phyloP scores from a whole-genome alignment of 495 filamentous ascomycete species.

The Neurospora sp. region DNA sequence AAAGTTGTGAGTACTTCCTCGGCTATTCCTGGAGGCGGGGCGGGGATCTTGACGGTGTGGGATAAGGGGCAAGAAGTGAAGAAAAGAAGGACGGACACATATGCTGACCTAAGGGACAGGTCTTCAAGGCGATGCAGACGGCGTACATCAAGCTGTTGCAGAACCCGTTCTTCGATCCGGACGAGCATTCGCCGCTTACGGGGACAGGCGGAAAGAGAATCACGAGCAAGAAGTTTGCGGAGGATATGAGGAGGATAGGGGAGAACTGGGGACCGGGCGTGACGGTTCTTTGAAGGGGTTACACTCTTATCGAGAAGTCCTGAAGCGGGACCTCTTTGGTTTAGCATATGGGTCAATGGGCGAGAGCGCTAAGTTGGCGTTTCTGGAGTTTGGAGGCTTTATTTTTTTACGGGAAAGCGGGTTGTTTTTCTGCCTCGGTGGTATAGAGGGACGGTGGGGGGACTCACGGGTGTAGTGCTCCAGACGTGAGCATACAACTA shows the following conservation, averaged over 20 bases:
- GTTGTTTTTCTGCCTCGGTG: not conserved
- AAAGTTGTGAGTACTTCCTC: conserved; percentile 40
- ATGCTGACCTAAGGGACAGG: conserved; percentile 34
- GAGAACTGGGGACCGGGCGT: conserved; percentile 56
- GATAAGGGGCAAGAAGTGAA: not conserved
- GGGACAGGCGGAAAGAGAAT: conserved; percentile 54
- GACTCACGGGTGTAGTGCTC: not conserved
- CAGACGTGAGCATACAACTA: not conserved
- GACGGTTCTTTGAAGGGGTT: conserved; percentile 20
- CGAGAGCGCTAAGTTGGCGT: not conserved
- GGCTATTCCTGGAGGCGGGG: not conserved
- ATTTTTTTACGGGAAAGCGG: not conserved
- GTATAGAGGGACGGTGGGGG: not conserved
- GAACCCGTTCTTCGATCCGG: conserved; percentile 91
- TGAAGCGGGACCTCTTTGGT: not conserved
- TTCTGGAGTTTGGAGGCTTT: not conserved
- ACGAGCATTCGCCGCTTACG: conserved; percentile 57
- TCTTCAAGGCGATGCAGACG: conserved; percentile 81
- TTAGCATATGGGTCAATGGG: not conserved
- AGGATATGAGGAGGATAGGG: conserved; percentile 77
- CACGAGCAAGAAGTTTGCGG: conserved; percentile 67
- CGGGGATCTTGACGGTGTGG: not conserved
- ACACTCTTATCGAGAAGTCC: not conserved
- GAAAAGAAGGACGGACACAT: not conserved
- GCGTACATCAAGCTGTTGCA: conserved; percentile 83